Conservation (phyloP, 73 alveolate genomes). For the Uronychia setigera region DNA sequence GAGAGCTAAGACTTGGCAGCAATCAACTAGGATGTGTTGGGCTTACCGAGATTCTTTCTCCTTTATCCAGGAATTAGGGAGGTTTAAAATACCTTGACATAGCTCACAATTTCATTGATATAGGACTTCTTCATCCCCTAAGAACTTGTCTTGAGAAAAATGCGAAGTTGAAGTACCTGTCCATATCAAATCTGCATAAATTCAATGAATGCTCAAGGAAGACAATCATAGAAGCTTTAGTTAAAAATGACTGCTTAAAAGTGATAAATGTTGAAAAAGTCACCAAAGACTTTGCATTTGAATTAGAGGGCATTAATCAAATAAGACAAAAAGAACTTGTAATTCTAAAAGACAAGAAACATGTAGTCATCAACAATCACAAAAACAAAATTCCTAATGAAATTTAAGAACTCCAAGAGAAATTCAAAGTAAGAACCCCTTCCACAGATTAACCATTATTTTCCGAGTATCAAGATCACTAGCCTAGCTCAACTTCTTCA, state of each 20-base stretch:
- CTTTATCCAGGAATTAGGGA: background rate
- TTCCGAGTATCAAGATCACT: background rate
- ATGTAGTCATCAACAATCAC: background rate
- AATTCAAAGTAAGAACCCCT: background rate
- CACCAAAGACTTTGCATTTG: slow-evolving; percentile 18
- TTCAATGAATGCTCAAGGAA: slow-evolving; percentile 9
- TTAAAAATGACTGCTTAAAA: background rate
- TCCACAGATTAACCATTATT: background rate
- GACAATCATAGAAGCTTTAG: background rate
- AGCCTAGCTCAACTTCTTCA: background rate
- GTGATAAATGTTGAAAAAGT: slow-evolving; percentile 19
- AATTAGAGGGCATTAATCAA: slow-evolving; percentile 14
- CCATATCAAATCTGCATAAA: slow-evolving; percentile 24
- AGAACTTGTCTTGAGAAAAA: slow-evolving; percentile 21
- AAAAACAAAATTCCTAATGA: background rate
- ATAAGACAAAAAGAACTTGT: background rate
- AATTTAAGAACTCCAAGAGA: background rate
- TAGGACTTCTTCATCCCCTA: slow-evolving; percentile 17
- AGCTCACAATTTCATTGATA: slow-evolving; percentile 31
- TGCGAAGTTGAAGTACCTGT: slow-evolving; percentile 15
- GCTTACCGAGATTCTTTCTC: background rate
- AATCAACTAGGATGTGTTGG: background rate
- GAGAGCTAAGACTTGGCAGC: background rate
- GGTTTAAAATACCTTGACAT: slow-evolving; percentile 32
- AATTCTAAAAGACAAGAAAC: background rate